These are phyloP conservation scores for Botrytis deweyae DNA, from an alignment of 2,329 filamentous ascomycete species.

Conservation along the genomic window DNA sequence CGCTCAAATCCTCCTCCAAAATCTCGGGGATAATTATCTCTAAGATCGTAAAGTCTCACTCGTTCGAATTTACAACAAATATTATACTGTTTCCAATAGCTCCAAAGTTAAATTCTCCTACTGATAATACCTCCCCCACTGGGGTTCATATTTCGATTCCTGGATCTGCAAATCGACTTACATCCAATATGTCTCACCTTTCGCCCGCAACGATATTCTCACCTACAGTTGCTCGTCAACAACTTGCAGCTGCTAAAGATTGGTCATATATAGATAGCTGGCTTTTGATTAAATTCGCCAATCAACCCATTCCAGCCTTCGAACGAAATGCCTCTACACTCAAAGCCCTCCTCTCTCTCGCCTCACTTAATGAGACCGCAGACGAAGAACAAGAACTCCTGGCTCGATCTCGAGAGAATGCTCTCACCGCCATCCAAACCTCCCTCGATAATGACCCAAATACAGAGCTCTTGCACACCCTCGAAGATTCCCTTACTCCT, in stretches of 20 bases:
- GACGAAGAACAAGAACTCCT: conserved; percentile 67
- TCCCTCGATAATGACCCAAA: conserved; percentile 40
- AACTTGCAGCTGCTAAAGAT: conserved; percentile 81
- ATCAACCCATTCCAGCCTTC: conserved; percentile 66
- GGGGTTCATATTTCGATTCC: not conserved
- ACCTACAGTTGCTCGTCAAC: conserved; percentile 67
- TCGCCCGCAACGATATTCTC: conserved; percentile 60
- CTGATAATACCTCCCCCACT: not conserved
- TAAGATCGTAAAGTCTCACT: not conserved
- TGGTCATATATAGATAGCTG: conserved; percentile 87
- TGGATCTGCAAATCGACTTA: not conserved
- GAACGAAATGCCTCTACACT: conserved; percentile 87
- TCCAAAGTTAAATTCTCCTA: not conserved
- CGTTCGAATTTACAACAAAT: not conserved
- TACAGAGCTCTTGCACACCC: conserved; percentile 48
- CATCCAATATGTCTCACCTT: conserved; percentile 40
- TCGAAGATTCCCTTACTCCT: conserved; percentile 54
- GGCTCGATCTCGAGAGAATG: conserved; percentile 57
- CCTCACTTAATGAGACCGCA: conserved; percentile 72
- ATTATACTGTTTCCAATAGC: not conserved
- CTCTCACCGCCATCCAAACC: conserved; percentile 54
- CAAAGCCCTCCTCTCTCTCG: conserved; percentile 69
- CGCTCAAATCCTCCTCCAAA: too few species aligned
- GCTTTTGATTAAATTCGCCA: conserved; percentile 69
- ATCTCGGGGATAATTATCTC: not conserved